phyloP scores from a whole-genome alignment of 2,329 filamentous ascomycete genomes.

The Xylariaceae sp. region DNA sequence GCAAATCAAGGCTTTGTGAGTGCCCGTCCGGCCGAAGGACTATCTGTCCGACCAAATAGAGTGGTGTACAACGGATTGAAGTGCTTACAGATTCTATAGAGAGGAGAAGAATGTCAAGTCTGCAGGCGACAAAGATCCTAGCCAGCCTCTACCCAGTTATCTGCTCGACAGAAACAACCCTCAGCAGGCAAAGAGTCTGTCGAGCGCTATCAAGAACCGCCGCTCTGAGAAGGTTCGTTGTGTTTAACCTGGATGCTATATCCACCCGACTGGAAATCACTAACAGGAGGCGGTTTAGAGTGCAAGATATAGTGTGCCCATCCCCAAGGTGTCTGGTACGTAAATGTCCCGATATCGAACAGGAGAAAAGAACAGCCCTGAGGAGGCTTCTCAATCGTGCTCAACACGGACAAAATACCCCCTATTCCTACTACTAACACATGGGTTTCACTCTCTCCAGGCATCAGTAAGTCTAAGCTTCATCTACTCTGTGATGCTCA shows the following conservation, averaged over 20 bases:
- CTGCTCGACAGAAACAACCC: constrained; percentile 76
- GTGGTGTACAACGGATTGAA: neutral
- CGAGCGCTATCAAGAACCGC: constrained; percentile 91
- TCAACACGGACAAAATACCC: neutral
- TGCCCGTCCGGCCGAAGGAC: neutral
- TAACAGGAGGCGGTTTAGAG: constrained; percentile 40
- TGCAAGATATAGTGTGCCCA: constrained; percentile 83
- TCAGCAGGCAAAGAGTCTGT: constrained; percentile 61
- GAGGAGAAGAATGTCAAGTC: constrained; percentile 96
- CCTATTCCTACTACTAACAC: constrained; percentile 1
- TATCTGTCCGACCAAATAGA: neutral
- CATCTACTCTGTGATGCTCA: neutral
- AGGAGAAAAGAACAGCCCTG: too few species aligned
- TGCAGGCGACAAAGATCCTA: constrained; percentile 67
- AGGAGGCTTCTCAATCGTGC: too few species aligned
- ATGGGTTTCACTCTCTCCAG: neutral
- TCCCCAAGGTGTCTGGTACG: constrained; percentile 87
- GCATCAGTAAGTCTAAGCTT: constrained; percentile 53
- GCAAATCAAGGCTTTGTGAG: constrained; percentile 74
- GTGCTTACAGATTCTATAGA: constrained; percentile 7
- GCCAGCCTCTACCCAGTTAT: constrained; percentile 83
- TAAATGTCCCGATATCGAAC: too few species aligned
- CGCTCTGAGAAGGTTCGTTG: constrained; percentile 63
- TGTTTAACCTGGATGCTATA: too few species aligned
- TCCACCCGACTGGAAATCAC: too few species aligned